Evolutionary conservation across 495 filamentous ascomycete species (phyloP).

Genomic region (Podospora tetraspora): DNA sequence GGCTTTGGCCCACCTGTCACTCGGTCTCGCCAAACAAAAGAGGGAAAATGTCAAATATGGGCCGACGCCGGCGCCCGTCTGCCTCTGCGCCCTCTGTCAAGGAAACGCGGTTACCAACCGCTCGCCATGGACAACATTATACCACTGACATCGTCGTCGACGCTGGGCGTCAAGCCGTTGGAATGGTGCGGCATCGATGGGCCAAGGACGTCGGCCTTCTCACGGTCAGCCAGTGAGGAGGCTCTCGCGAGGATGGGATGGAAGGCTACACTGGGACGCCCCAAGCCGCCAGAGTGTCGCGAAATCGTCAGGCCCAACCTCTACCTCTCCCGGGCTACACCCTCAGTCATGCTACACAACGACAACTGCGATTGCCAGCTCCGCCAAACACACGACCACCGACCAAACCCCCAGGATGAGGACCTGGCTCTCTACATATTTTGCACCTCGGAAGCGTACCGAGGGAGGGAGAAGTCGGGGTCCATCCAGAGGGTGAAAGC

Average conservation of each 20-base stretch:
- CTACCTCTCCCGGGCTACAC: neutral
- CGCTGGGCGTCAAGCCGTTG: neutral
- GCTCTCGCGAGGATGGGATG: slow-evolving; percentile 1
- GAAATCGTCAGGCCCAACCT: neutral
- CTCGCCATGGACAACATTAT: neutral
- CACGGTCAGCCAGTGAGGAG: neutral
- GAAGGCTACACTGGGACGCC: neutral
- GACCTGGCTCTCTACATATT: neutral
- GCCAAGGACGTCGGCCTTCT: neutral
- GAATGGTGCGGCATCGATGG: neutral
- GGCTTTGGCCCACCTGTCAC: neutral
- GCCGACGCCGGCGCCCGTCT: neutral
- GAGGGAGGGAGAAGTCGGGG: neutral
- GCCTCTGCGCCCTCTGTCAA: neutral
- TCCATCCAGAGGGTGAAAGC: neutral
- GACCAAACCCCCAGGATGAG: neutral
- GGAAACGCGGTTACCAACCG: neutral
- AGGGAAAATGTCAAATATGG: neutral
- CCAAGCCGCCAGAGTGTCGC: neutral
- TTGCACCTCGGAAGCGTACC: neutral
- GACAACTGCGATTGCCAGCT: neutral
- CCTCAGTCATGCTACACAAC: neutral
- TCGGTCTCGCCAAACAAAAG: neutral
- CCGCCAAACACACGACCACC: neutral
- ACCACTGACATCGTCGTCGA: neutral